These are phyloP conservation scores for Amanita rimosa DNA, from an alignment of 768 basidiomycete species.

Conservation along the genomic window DNA sequence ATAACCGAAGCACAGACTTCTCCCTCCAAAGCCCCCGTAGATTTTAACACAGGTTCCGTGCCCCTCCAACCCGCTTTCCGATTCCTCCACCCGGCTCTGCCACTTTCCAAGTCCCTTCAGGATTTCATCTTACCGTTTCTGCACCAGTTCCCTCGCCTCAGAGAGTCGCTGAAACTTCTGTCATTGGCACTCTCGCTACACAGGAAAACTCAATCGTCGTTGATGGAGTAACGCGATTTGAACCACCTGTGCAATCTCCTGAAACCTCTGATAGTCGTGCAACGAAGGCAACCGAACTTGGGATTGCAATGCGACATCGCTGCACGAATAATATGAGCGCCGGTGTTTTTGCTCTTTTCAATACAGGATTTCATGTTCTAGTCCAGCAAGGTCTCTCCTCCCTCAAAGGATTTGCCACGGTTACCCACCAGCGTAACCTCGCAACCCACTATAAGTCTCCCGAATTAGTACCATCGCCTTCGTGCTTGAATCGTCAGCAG, in stretches of 20 bases:
- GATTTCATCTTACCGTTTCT: not conserved
- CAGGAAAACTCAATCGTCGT: not conserved
- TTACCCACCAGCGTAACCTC: slow-evolving; percentile 55
- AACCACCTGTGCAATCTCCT: not conserved
- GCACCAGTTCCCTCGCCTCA: not conserved
- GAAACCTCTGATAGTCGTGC: not conserved
- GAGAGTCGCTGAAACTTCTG: not conserved
- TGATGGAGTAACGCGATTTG: not conserved
- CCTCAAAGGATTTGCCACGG: slow-evolving; percentile 50
- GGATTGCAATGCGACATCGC: slow-evolving; percentile 51
- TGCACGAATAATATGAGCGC: slow-evolving; percentile 45
- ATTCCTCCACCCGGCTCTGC: slow-evolving; percentile 19
- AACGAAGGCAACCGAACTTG: slow-evolving; percentile 26
- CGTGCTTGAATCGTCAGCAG: not conserved
- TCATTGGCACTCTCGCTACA: not conserved
- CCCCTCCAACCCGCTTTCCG: slow-evolving; percentile 64
- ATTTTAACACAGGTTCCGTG: slow-evolving; percentile 40
- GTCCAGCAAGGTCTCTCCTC: slow-evolving; percentile 42
- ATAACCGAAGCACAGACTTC: slow-evolving; percentile 8
- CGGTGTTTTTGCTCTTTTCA: slow-evolving; percentile 6
- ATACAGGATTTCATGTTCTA: slow-evolving; percentile 12
- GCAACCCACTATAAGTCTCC: slow-evolving; percentile 48
- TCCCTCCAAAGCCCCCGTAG: slow-evolving; percentile 23
- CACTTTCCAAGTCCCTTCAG: not conserved
- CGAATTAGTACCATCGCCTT: slow-evolving; percentile 31